Percentiles rank a stretch among this genome's conserved stretches.
Evolutionary conservation across 2,329 filamentous ascomycete species (phyloP).

Genomic region (Monilinia polystroma): DNA sequence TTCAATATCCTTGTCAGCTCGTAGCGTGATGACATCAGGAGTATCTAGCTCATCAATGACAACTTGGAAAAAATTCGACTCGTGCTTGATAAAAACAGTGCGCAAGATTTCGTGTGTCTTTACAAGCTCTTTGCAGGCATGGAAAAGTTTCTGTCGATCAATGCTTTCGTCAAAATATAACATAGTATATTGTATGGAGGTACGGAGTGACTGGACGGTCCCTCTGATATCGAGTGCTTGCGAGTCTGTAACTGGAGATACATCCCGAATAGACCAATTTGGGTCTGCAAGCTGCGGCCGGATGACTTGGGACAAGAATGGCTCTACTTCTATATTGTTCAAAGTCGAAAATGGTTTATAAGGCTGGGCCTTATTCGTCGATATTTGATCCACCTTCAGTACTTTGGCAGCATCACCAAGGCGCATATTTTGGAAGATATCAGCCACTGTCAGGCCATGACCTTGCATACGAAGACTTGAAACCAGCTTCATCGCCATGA

Average conservation of each 20-base stretch:
- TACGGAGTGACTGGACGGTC: conserved; percentile 36
- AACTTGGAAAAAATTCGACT: conserved; percentile 41
- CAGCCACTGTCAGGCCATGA: conserved; percentile 44
- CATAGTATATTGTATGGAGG: conserved; percentile 44
- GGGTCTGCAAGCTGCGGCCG: conserved; percentile 42
- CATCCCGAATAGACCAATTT: conserved; percentile 43
- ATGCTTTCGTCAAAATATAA: conserved; percentile 40
- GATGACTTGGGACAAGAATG: conserved; percentile 42
- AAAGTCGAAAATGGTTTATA: conserved; percentile 44
- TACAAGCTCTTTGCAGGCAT: conserved; percentile 37
- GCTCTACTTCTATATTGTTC: conserved; percentile 36
- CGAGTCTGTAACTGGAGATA: conserved; percentile 43
- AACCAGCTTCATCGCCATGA: conserved; percentile 48
- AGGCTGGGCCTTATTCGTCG: conserved; percentile 28
- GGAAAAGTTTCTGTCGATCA: conserved; percentile 35
- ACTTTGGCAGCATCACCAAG: conserved; percentile 19
- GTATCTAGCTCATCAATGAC: conserved; percentile 40
- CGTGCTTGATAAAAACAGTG: conserved; percentile 43
- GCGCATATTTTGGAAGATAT: conserved; percentile 43
- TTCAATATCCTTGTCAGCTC: conserved; percentile 38
- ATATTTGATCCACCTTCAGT: conserved; percentile 38
- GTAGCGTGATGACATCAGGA: conserved; percentile 34
- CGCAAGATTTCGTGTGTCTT: conserved; percentile 43
- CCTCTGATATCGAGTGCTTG: conserved; percentile 46
- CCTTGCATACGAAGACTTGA: conserved; percentile 38